These are phyloP conservation scores for Viridothelium virens DNA, from an alignment of 495 filamentous ascomycete genomes.

Conservation along the genomic window DNA sequence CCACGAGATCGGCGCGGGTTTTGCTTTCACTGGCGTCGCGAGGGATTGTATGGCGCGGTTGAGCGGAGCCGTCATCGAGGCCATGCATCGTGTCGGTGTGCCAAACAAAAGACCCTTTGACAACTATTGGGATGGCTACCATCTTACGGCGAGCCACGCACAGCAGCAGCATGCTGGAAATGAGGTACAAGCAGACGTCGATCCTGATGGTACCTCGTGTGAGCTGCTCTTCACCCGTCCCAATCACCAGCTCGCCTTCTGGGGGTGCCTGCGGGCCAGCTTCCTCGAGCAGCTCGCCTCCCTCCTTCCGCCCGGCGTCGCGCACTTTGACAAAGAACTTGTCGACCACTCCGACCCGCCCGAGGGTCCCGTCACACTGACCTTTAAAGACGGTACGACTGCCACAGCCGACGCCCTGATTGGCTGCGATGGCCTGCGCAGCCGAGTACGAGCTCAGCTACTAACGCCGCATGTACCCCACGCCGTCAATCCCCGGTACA, in stretches of 20 bases:
- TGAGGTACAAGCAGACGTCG: no score
- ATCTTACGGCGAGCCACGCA: background rate
- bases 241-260: background rate
- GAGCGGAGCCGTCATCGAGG: slow-evolving; percentile 23
- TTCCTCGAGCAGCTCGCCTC: slow-evolving; percentile 54
- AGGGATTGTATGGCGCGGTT: slow-evolving; percentile 23
- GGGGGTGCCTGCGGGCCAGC: slow-evolving; percentile 38
- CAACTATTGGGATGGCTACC: background rate
- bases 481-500: slow-evolving; percentile 36
- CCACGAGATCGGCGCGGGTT: slow-evolving; percentile 41
- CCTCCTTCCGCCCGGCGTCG: slow-evolving; percentile 43
- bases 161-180: no score
- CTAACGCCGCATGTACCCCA: slow-evolving; percentile 38
- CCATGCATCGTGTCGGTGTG: background rate
- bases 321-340: slow-evolving; percentile 39
- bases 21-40: slow-evolving; percentile 40
- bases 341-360: slow-evolving; percentile 25
- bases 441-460: slow-evolving; percentile 24
- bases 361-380: slow-evolving; percentile 32
- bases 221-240: background rate
- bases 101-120: background rate
- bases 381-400: slow-evolving; percentile 48
- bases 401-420: slow-evolving; percentile 42
- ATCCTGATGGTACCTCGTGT: background rate
- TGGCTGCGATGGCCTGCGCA: slow-evolving; percentile 22